Evolutionary conservation across 2,329 filamentous ascomycete species (phyloP).

Genomic region (Endocalyx cinctus): DNA sequence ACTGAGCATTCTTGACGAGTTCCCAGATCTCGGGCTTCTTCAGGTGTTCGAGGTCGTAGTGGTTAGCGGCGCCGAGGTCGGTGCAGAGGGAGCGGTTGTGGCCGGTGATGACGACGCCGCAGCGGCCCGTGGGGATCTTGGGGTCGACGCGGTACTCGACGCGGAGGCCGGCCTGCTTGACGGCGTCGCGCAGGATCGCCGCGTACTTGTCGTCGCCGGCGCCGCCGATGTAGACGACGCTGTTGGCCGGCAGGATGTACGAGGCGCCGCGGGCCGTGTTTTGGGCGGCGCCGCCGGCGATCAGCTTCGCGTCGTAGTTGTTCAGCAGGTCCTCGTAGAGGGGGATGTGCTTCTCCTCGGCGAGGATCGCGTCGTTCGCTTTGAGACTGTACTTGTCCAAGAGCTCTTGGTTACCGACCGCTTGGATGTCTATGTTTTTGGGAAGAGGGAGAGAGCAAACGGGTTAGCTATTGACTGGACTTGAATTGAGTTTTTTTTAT

Average conservation of each 20-base stretch:
- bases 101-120: slow-evolving; percentile 93
- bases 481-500: no score
- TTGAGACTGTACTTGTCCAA: slow-evolving; percentile 92
- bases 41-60: slow-evolving; percentile 92
- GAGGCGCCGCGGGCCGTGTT: slow-evolving; percentile 95
- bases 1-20: slow-evolving; percentile 80
- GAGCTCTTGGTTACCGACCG: slow-evolving; percentile 72
- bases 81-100: slow-evolving; percentile 94
- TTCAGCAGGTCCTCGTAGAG: slow-evolving; percentile 92
- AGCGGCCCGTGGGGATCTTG: slow-evolving; percentile 80
- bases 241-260: slow-evolving; percentile 89
- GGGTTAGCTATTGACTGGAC: no score
- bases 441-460: no score
- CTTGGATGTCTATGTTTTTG: slow-evolving; percentile 74
- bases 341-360: slow-evolving; percentile 81
- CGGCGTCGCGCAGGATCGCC: slow-evolving; percentile 79
- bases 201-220: slow-evolving; percentile 96
- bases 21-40: slow-evolving; percentile 89
- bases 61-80: slow-evolving; percentile 92
- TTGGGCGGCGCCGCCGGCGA: slow-evolving; percentile 93
- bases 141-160: slow-evolving; percentile 94
- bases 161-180: slow-evolving; percentile 80
- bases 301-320: slow-evolving; percentile 89
- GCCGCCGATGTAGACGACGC: slow-evolving; percentile 88
- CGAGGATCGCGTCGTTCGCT: slow-evolving; percentile 95